Percentiles rank a stretch among this genome's conserved stretches.
phyloP scores from a whole-genome alignment of 2,329 filamentous ascomycete genomes.

The Metarhizium anisopliae region DNA sequence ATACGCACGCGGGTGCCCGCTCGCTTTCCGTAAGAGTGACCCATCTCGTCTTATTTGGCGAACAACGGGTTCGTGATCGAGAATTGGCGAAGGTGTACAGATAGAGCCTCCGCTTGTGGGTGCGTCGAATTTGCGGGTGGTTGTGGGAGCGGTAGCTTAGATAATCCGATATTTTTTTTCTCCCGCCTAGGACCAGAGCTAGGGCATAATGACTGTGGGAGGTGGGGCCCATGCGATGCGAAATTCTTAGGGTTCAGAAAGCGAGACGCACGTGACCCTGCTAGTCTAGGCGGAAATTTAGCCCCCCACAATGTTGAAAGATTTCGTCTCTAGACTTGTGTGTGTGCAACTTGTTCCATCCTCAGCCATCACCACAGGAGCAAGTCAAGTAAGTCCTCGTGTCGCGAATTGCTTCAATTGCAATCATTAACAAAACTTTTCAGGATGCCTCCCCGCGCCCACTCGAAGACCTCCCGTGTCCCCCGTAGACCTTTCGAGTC shows the following conservation, averaged over 20 bases:
- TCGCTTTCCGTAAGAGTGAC: slow-evolving; percentile 81
- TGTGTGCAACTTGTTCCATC: slow-evolving; percentile 21
- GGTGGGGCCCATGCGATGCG: slow-evolving; percentile 6
- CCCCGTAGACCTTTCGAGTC: slow-evolving; percentile 97
- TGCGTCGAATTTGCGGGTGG: slow-evolving; percentile 27
- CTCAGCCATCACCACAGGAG: slow-evolving; percentile 27
- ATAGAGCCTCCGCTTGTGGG: slow-evolving; percentile 21
- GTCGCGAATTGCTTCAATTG: slow-evolving; percentile 6
- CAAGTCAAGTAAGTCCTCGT: slow-evolving; percentile 29
- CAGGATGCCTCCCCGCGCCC: slow-evolving; percentile 48
- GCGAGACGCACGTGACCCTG: slow-evolving; percentile 17
- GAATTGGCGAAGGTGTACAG: slow-evolving; percentile 26
- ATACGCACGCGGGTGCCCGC: slow-evolving; percentile 71
- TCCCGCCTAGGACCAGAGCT: slow-evolving; percentile 8
- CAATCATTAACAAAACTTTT: slow-evolving; percentile 16
- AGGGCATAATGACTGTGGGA: slow-evolving; percentile 22
- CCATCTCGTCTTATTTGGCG: slow-evolving; percentile 57
- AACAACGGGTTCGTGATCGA: slow-evolving; percentile 31
- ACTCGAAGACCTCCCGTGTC: slow-evolving; percentile 99
- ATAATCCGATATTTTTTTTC: slow-evolving; percentile 27
- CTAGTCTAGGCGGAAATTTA: slow-evolving; percentile 15
- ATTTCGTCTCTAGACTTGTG: slow-evolving; percentile 16
- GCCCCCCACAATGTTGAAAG: slow-evolving; percentile 23
- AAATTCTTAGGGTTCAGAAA: slow-evolving; percentile 23
- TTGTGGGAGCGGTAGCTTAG: slow-evolving; percentile 28